Conservation (phyloP, 2,329 filamentous ascomycete species). For the Apiospora saccharicola region DNA sequence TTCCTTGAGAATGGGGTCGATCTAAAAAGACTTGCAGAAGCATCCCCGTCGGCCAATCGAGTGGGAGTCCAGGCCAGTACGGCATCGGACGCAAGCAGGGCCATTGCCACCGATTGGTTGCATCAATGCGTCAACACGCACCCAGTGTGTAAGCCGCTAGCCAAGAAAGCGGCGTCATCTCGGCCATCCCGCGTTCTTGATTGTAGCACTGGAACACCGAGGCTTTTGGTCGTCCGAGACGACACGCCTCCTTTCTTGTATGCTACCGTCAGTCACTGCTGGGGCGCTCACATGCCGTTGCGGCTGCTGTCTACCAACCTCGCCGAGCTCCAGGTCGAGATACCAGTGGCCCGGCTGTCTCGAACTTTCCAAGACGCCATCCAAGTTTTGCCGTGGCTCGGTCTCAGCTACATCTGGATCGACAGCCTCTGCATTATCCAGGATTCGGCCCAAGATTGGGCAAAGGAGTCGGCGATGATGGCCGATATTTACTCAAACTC, state of each 20-base stretch:
- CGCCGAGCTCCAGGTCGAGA: background rate
- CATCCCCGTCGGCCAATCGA: background rate
- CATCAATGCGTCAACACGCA: constrained; percentile 8
- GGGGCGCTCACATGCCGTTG: constrained; percentile 12
- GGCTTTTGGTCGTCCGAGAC: constrained; percentile 5
- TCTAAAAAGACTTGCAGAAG: background rate
- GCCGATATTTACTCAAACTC: constrained; percentile 23
- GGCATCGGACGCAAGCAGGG: background rate
- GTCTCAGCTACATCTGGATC: constrained; percentile 26
- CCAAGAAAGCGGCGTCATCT: background rate
- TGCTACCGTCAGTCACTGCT: constrained; percentile 24
- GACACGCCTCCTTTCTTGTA: background rate
- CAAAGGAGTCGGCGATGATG: constrained; percentile 17
- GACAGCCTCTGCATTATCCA: constrained; percentile 29
- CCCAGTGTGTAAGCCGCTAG: background rate
- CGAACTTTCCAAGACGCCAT: constrained; percentile 24
- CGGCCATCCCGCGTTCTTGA: constrained; percentile 8
- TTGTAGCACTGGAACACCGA: constrained; percentile 1
- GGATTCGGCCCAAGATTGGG: constrained; percentile 23
- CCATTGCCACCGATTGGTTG: background rate
- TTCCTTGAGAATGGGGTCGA: background rate
- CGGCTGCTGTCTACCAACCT: background rate
- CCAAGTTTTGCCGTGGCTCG: background rate
- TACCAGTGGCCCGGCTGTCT: background rate
- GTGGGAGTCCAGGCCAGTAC: background rate